Conservation (phyloP, 106 monocot genomes). For the Apostasia ramifera region DNA sequence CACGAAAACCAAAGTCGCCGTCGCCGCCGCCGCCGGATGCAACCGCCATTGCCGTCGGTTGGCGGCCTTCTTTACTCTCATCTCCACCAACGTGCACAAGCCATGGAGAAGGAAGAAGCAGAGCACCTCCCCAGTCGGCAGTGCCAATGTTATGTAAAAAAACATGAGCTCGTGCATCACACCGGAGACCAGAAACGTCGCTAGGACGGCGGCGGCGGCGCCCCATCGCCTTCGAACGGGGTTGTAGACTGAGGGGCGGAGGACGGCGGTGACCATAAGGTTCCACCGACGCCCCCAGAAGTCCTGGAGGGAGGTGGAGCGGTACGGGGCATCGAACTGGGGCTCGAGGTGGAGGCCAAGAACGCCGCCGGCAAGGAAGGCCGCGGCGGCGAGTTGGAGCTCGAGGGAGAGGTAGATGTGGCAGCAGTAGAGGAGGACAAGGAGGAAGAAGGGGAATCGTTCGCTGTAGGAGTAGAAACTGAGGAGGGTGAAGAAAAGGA, state of each 20-base stretch:
- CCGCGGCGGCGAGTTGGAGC: slow-evolving; percentile 22
- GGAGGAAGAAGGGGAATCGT: slow-evolving; percentile 8
- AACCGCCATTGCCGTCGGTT: not conserved
- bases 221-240: too few species aligned
- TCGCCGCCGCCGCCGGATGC: slow-evolving; percentile 14
- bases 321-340: slow-evolving; percentile 41
- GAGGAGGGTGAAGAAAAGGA: slow-evolving; percentile 13
- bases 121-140: slow-evolving; percentile 27
- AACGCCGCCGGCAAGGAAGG: slow-evolving; percentile 6
- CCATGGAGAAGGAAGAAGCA: slow-evolving; percentile 46
- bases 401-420: slow-evolving; percentile 54
- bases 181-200: too few species aligned
- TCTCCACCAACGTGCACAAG: slow-evolving; percentile 21
- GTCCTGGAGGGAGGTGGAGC: slow-evolving; percentile 30
- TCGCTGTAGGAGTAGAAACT: slow-evolving; percentile 18
- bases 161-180: too few species aligned
- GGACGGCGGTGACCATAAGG: slow-evolving; percentile 48
- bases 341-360: slow-evolving; percentile 44
- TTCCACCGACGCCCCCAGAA: slow-evolving; percentile 77
- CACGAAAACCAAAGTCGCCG: slow-evolving; percentile 31
- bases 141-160: too few species aligned
- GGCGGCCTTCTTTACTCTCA: slow-evolving; percentile 4
- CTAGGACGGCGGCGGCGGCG: too few species aligned
- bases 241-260: slow-evolving; percentile 43
- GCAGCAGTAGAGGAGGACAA: slow-evolving; percentile 20